Evolutionary conservation across 441 rosid species (phyloP).

Genomic region (Rhodomyrtus psidioides): DNA sequence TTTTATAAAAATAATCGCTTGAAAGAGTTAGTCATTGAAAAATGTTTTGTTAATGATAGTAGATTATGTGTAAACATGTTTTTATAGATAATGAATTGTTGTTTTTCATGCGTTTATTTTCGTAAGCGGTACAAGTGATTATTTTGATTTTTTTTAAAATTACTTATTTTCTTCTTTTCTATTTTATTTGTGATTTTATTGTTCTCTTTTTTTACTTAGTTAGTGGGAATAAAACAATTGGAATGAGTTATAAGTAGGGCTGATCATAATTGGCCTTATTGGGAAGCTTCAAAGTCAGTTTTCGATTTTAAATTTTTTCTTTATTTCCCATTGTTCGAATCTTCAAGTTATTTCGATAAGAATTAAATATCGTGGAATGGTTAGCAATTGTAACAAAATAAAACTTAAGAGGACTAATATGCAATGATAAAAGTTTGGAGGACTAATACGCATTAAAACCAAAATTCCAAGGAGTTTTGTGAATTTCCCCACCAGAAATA

Average conservation of each 20-base stretch:
- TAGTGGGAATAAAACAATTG: not conserved
- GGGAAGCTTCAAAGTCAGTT: too few species aligned
- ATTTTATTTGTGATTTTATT: not conserved
- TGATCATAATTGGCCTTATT: too few species aligned
- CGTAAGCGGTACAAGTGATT: too few species aligned
- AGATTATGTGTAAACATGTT: too few species aligned
- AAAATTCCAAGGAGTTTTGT: fast-evolving
- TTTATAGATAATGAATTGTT: too few species aligned
- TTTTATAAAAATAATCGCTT: fast-evolving
- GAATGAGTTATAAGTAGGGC: not conserved
- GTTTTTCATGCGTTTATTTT: too few species aligned
- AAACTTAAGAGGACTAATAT: not conserved
- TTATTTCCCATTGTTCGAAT: too few species aligned
- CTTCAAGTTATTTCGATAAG: too few species aligned
- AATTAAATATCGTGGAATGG: too few species aligned
- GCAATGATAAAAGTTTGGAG: not conserved
- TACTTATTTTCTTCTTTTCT: not conserved
- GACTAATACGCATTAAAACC: not conserved
- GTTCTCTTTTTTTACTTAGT: not conserved
- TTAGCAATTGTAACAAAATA: not conserved
- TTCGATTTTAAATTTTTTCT: too few species aligned
- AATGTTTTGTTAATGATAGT: too few species aligned
- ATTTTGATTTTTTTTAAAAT: too few species aligned
- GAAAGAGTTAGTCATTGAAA: not conserved
- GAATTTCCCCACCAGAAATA: not conserved